phyloP scores from a whole-genome alignment of 2,329 filamentous ascomycete species.

The Fusarium sp. region DNA sequence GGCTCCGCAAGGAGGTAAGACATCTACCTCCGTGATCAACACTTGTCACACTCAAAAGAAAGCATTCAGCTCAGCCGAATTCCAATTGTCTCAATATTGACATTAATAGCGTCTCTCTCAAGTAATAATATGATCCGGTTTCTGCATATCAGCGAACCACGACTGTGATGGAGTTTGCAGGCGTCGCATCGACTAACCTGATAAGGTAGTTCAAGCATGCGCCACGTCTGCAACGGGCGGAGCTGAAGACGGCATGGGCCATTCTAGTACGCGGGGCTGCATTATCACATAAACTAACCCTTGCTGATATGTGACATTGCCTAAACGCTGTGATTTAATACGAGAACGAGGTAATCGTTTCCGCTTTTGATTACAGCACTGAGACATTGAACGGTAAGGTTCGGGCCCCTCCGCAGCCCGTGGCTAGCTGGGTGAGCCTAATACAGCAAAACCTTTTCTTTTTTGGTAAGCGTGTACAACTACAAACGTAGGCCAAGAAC shows the following conservation, averaged over 20 bases:
- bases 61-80: not conserved
- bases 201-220: not conserved
- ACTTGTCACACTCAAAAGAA: accelerated
- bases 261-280: not conserved
- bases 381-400: not conserved
- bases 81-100: accelerated
- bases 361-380: not conserved
- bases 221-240: not conserved
- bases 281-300: not conserved
- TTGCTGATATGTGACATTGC: not conserved
- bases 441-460: not conserved
- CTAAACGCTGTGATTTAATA: not conserved
- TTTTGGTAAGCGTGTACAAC: not conserved
- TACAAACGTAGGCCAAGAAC: not conserved
- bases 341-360: not conserved
- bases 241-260: not conserved
- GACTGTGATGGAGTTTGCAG: accelerated
- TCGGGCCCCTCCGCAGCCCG: not conserved
- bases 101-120: accelerated
- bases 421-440: not conserved
- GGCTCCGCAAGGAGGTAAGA: accelerated
- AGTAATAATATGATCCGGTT: accelerated
- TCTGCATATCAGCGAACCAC: accelerated
- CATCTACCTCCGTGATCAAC: not conserved
- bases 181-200: accelerated